Evolutionary conservation across 139 green algal genomes (phyloP).

Genomic region (Astrephomene gubernaculifera): DNA sequence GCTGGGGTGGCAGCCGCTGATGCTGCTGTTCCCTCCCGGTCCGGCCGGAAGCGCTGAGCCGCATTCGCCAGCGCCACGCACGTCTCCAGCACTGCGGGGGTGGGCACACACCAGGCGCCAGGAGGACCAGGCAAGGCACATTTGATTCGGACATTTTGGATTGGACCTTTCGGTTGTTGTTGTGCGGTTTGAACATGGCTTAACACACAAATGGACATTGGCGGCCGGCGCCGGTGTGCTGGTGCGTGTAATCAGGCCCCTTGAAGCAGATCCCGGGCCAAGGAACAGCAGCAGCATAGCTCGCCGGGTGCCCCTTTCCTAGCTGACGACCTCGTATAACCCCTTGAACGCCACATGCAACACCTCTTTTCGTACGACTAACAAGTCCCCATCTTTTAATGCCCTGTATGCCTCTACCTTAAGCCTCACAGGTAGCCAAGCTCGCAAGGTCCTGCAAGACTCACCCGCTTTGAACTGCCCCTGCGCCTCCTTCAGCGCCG

Average conservation of each 20-base stretch:
- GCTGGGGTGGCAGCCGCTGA: background rate
- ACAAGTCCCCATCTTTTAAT: no score
- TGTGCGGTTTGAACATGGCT: no score
- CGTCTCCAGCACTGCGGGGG: slow-evolving; percentile 14
- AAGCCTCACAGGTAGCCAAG: no score
- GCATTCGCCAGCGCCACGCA: slow-evolving; percentile 4
- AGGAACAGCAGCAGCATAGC: background rate
- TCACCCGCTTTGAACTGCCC: background rate
- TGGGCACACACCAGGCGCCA: background rate
- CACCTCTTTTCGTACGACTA: background rate
- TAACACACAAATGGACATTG: no score
- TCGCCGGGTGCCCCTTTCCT: background rate
- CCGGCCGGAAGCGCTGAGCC: background rate
- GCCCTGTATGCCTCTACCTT: no score
- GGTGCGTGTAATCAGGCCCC: no score
- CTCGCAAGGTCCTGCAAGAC: no score
- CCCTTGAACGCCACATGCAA: background rate
- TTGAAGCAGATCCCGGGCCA: no score
- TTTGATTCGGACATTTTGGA: background rate
- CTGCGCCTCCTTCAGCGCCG: slow-evolving; percentile 49
- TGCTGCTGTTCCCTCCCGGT: background rate
- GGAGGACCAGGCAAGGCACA: background rate
- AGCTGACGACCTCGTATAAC: background rate
- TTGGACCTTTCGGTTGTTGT: no score
- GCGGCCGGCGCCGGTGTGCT: no score